phyloP scores from a whole-genome alignment of 1,284 basidiomycete species.

The Pseudozyma sp. region DNA sequence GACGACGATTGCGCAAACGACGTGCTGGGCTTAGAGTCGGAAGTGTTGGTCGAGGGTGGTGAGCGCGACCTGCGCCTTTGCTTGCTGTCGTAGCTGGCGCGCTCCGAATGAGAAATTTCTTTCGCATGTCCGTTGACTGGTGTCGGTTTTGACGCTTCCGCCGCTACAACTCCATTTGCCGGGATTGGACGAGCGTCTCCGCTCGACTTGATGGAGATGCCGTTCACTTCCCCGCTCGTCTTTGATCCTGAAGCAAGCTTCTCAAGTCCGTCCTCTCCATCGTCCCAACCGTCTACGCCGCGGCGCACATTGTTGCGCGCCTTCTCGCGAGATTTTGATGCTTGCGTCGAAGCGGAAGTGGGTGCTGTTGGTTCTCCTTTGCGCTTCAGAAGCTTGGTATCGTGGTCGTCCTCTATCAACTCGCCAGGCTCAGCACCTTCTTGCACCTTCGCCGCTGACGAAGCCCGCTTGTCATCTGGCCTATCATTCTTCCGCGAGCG shows the following conservation, averaged over 20 bases:
- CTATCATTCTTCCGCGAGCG: conserved; percentile 1
- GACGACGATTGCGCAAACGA: background rate
- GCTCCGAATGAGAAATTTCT: conserved; percentile 1
- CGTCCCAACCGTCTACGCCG: background rate
- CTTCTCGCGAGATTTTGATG: background rate
- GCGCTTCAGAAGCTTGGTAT: conserved; percentile 12
- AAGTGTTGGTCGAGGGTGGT: background rate
- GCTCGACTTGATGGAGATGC: background rate
- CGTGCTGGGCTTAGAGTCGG: background rate
- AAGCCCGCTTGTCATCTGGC: background rate
- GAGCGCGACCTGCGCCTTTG: conserved; percentile 11
- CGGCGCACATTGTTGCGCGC: background rate
- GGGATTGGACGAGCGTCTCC: background rate
- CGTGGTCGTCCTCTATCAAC: conserved; percentile 4
- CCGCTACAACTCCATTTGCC: background rate
- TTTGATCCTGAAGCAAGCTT: conserved; percentile 1
- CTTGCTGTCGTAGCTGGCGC: conserved; percentile 1
- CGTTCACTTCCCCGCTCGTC: background rate
- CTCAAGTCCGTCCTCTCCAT: conserved; percentile 13
- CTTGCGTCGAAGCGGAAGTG: background rate
- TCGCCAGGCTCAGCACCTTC: background rate
- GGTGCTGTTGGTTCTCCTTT: background rate
- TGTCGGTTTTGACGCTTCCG: background rate
- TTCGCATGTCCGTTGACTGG: background rate
- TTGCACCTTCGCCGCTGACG: background rate